Base-by-base conservation (phyloP, 768 basidiomycete genomes). In the Rhodosporidiobolus odoratus region DNA sequence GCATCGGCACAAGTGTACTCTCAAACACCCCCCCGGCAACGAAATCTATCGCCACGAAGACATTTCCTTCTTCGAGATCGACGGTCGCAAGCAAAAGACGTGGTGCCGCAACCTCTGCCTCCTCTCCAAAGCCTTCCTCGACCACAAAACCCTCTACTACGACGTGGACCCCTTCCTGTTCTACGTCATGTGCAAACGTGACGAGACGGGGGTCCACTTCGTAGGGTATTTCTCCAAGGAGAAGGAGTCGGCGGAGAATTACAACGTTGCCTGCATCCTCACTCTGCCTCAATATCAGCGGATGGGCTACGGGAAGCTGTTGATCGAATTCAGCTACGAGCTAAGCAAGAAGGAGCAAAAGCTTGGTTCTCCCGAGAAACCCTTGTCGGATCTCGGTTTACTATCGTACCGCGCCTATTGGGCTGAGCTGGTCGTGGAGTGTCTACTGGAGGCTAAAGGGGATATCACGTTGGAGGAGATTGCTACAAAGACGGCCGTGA, bases 131-230 rank as follows among this genome's bases (percentile, higher is more conserved):
- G 94, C 92, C 79, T 99, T 99, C 82, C 86, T 99, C 71, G 96
- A 99, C 80, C 96, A 99, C 83, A 99, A 99, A 83, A 98, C 95
- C 23, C 83, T 99, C 73, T 98, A 99, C 82, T 99, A 97, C 82
- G 96, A 99, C 82, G 95, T 98, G 76, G 98, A 97, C 68, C 96
- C 96, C 4, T 99, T 99, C 83, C 86, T 99, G 85, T 99, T 93
- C 84, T 99, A 99, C 84, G 90, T 94, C 80, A 94, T 99, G 94
- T 86, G 86, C 59, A 86, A 87, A 77, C 86, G 92, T 70, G 96
- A 99, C 81, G 87, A 90, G 19, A 82, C 84, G 30, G 96, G 96
- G 40, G 92, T 91, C 79, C 96, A 99, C 79, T 81, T 96, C 75
- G 89, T 99, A 74, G 95, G 95, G 34, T 99, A 97, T 82, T 99